Percentiles rank a stretch among this genome's conserved stretches.
Evolutionary conservation across 2,329 filamentous ascomycete species (phyloP).

Genomic region (Niveomyces coronatus): DNA sequence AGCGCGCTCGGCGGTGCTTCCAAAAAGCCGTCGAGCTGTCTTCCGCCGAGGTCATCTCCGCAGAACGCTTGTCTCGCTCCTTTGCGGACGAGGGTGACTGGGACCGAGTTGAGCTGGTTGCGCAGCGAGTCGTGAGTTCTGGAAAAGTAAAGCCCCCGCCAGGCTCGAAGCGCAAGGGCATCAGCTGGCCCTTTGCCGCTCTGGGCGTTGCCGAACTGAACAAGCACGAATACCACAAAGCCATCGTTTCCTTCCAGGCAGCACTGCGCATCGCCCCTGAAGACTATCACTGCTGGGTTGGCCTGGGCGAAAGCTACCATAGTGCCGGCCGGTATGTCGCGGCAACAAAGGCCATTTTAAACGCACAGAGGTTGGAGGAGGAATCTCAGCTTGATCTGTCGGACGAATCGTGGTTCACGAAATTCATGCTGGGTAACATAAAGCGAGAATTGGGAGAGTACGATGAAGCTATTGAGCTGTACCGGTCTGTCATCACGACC

Average conservation of each 20-base stretch:
- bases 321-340: slow-evolving; percentile 88
- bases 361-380: slow-evolving; percentile 68
- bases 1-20: slow-evolving; percentile 81
- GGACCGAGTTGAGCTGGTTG: slow-evolving; percentile 90
- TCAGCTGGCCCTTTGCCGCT: slow-evolving; percentile 93
- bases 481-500: slow-evolving; percentile 59
- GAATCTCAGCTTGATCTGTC: slow-evolving; percentile 37
- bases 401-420: slow-evolving; percentile 83
- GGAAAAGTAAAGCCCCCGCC: slow-evolving; percentile 83
- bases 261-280: slow-evolving; percentile 73
- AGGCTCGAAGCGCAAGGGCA: slow-evolving; percentile 83
- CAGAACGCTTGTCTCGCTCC: slow-evolving; percentile 71
- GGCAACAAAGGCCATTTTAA: slow-evolving; percentile 81
- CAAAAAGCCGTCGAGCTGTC: slow-evolving; percentile 95
- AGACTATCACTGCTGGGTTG: slow-evolving; percentile 94
- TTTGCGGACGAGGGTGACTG: slow-evolving; percentile 90
- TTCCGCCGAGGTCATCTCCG: slow-evolving; percentile 72
- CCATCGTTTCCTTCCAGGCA: slow-evolving; percentile 84
- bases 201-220: slow-evolving; percentile 91
- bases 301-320: slow-evolving; percentile 94
- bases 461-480: slow-evolving; percentile 69
- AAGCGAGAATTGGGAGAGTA: slow-evolving; percentile 86
- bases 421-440: slow-evolving; percentile 94
- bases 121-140: slow-evolving; percentile 86
- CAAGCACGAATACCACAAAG: slow-evolving; percentile 80